Evolutionary conservation across 805 yeast species (phyloP).

Genomic region (Spathaspora hagerdaliae): DNA sequence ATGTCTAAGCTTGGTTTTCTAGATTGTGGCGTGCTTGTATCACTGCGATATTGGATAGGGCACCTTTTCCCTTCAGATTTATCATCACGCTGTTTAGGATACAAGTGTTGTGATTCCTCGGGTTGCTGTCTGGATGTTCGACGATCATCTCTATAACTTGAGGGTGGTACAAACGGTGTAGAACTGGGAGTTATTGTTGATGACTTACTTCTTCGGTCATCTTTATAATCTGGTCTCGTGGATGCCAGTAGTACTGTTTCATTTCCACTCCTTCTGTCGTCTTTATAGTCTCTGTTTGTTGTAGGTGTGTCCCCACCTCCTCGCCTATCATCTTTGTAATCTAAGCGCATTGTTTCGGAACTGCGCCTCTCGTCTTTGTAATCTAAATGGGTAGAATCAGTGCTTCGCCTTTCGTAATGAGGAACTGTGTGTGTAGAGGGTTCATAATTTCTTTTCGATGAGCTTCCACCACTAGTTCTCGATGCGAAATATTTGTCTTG

Average conservation of each 20-base stretch:
- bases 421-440: background rate
- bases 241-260: too few relatives aligned
- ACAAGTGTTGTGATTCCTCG: background rate
- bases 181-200: background rate
- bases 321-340: background rate
- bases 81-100: background rate
- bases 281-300: too few relatives aligned
- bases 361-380: background rate
- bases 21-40: background rate
- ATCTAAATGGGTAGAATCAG: background rate
- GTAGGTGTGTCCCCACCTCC: background rate
- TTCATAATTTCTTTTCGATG: background rate
- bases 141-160: constrained; percentile 7
- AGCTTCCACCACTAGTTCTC: background rate
- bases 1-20: background rate
- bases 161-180: background rate
- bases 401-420: background rate
- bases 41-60: background rate
- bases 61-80: background rate
- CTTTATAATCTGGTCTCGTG: background rate
- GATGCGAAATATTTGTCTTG: background rate
- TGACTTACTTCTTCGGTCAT: constrained; percentile 2
- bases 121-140: constrained; percentile 3
- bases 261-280: too few relatives aligned
- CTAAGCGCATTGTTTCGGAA: background rate